Base-by-base conservation (phyloP, 139 green algal genomes). In the Chlorella sp. region DNA sequence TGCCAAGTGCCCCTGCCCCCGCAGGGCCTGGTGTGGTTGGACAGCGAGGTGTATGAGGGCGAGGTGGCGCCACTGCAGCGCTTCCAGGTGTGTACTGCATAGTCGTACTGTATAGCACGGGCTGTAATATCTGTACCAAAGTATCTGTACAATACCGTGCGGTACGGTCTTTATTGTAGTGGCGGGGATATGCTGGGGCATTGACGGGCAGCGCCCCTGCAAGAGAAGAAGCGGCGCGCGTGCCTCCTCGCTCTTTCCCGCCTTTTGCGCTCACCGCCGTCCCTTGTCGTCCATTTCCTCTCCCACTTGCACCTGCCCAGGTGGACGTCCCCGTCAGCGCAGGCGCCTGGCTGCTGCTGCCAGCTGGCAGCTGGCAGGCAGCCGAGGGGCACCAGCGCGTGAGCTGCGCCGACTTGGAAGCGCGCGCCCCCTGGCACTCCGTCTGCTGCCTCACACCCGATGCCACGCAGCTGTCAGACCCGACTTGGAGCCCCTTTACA, bases 401-500 rank as follows among this genome's bases (percentile, higher is more conserved):
- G 0, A 93, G 91, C 28, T 81, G 12, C 24, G 95, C 88, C 83
- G 84, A 89, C 26, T n/a, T 95, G 2, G 94, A 97, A 91, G 90
- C 94, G 4, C 26, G 84, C 1, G 93, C 92, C 1, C 91, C 93
- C 57, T 97, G 95, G 93, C 42, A 78, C 0, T 61, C 79, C 21
- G 71, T 96, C 60, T 78, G 86, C 77, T 93, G 89, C 37, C 93
- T 97, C 3, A 95, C 94, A 1, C 95, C 96, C 0, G 96, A 98
- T 64, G 95, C 95, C 42, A 96, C 95, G 3, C 95, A 97, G 90
- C 91, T 97, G 64, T 93, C 95, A 9, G 91, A 96, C 42, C 77
- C 91, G 5, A 19, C 48, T 42, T 97, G 95, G 95, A 83, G 37
- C 28, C 90, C 90, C 18, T 85, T 91, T 26, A 5, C 39, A 19